phyloP scores from a whole-genome alignment of 2,329 filamentous ascomycete species.

The Aspergillus brasiliensis region DNA sequence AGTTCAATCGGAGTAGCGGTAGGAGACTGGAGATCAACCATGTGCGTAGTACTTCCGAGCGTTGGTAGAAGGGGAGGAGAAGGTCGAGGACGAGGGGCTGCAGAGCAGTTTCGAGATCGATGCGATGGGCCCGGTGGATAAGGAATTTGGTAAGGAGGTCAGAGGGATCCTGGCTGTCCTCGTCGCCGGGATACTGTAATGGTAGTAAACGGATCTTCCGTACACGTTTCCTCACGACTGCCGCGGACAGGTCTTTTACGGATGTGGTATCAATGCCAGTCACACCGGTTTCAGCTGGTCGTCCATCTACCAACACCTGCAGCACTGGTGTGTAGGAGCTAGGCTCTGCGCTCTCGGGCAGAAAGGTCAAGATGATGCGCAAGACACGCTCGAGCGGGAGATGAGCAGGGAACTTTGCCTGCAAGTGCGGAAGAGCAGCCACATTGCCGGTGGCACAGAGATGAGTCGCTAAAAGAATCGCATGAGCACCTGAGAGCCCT shows the following conservation, averaged over 20 bases:
- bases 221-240: constrained; percentile 55
- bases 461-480: constrained; percentile 60
- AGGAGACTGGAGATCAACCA: constrained; percentile 64
- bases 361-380: constrained; percentile 62
- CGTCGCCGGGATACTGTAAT: constrained; percentile 50
- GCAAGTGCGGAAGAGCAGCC: constrained; percentile 53
- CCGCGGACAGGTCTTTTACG: constrained; percentile 52
- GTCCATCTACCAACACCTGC: constrained; percentile 48
- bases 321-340: constrained; percentile 52
- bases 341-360: constrained; percentile 61
- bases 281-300: constrained; percentile 23
- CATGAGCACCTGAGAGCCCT: constrained; percentile 57
- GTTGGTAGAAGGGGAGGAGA: constrained; percentile 59
- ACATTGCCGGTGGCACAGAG: constrained; percentile 59
- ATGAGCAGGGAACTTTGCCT: constrained; percentile 49
- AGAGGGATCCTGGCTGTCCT: constrained; percentile 44
- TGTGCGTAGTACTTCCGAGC: constrained; percentile 54
- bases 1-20: constrained; percentile 61
- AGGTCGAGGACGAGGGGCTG: constrained; percentile 59
- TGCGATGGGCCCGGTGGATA: constrained; percentile 61
- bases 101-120: constrained; percentile 61
- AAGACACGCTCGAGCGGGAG: constrained; percentile 57
- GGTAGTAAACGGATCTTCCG: constrained; percentile 55
- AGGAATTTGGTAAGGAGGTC: constrained; percentile 60
- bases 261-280: constrained; percentile 49